These are phyloP conservation scores for Theileria annulata DNA, from an alignment of 169 alveolate species.

Conservation along the genomic window DNA sequence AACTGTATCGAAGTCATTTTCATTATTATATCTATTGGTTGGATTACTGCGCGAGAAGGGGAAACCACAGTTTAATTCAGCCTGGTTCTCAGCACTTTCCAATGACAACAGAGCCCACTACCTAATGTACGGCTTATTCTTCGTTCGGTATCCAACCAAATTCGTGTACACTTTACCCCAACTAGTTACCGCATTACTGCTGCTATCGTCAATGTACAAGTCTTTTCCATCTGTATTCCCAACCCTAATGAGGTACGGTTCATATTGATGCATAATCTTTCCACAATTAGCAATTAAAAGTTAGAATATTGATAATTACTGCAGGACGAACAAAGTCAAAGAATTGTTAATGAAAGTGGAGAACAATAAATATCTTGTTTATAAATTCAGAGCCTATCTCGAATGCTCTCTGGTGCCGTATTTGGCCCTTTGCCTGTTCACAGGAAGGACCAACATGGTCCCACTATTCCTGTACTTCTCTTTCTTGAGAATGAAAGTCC, in stretches of 20 bases:
- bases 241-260: not conserved
- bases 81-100: not conserved
- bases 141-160: slow-evolving; percentile 23
- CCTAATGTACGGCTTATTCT: slow-evolving; percentile 29
- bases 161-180: slow-evolving; percentile 24
- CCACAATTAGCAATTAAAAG: not conserved
- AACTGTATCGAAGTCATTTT: slow-evolving; percentile 15
- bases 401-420: slow-evolving; percentile 37
- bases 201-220: slow-evolving; percentile 27
- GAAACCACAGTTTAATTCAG: slow-evolving; percentile 20
- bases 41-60: slow-evolving; percentile 46
- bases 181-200: slow-evolving; percentile 40
- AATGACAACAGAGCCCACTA: slow-evolving; percentile 33
- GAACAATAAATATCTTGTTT: not conserved
- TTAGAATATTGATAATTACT: not conserved
- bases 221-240: slow-evolving; percentile 26
- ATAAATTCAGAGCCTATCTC: slow-evolving; percentile 21
- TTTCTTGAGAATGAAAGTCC: slow-evolving; percentile 40
- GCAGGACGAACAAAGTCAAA: not conserved
- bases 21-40: slow-evolving; percentile 34
- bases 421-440: slow-evolving; percentile 20
- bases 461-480: slow-evolving; percentile 34
- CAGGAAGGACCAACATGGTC: slow-evolving; percentile 16
- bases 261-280: not conserved
- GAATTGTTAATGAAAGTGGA: slow-evolving; percentile 17